A percentile compares a stretch with the other conserved stretches of the same genome.
Conservation (phyloP, 495 filamentous ascomycete species). For the Daldinia caldariorum region DNA sequence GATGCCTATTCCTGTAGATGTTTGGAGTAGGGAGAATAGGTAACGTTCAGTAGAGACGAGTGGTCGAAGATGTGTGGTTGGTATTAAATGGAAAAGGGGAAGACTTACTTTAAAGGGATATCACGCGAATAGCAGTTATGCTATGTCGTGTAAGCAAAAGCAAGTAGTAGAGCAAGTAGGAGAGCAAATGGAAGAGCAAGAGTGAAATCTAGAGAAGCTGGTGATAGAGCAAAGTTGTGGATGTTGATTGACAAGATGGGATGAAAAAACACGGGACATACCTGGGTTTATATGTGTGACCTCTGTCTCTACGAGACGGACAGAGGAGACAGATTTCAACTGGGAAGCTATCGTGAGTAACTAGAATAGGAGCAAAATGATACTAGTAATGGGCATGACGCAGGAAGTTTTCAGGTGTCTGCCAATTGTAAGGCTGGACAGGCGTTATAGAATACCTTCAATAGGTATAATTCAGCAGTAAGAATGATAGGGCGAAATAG, state of each 20-base stretch:
- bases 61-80: not conserved
- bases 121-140: not conserved
- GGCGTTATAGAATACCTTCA: not conserved
- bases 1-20: not conserved
- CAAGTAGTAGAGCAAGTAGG: not conserved
- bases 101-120: not conserved
- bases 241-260: not conserved
- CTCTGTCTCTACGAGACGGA: not conserved
- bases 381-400: not conserved
- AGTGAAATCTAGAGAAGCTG: not conserved
- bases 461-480: not conserved
- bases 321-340: not conserved
- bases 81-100: not conserved
- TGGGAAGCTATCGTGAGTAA: conserved; percentile 5
- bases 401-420: not conserved
- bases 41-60: not conserved
- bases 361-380: not conserved
- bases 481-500: not conserved
- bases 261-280: not conserved
- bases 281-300: not conserved
- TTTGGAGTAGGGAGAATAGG: not conserved
- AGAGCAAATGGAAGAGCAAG: not conserved
- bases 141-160: not conserved
- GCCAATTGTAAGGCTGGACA: not conserved
- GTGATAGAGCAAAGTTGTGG: not conserved